Evolutionary conservation across 768 basidiomycete genomes (phyloP), one percentile per base, ranked within the genome.

Genomic region (Cyathus striatus): DNA sequence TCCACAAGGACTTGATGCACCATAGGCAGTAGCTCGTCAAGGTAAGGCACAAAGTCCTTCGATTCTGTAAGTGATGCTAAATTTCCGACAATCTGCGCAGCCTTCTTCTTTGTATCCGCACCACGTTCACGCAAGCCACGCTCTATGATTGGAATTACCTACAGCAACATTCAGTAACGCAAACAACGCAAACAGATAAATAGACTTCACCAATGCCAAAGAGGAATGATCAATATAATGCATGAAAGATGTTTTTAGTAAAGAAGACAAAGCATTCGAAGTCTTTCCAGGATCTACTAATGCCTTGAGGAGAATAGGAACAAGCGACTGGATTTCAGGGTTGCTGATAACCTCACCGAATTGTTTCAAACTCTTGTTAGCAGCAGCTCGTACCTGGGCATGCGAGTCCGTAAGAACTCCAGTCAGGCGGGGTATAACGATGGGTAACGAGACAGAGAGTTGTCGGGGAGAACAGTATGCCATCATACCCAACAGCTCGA

Each of bases 331-430:
- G 47, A 98, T 91, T 65, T 99, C 96, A 0, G 96, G 96, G 55
- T 98, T 99, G 62, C 76, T 92, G 57, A 97, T 93, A 43, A 99
- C 96, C 64, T 98, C 96, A 23, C 96, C 96, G 59, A 99, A 98
- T 58, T 90, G 88, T 62, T 98, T 97, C 64, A 99, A 66, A 62
- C 90, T 92, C 65, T 88, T 86, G 68, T 97, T 98, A 13, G 95
- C 96, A 2, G 94, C 83, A 5, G 79, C 65, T 48, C 91, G 81
- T 23, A 99, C 96, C 73, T 98, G 95, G 12, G 92, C 84, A 69
- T 98, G 96, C 4, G 96, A 94, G 62, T 99, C 96, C 42, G 93
- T 98, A 43, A 99, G 71, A 38, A 96, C 93, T 4, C 83, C 88
- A 16, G 94, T 96, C 20, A 99, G 68, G n/a, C 87, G 83, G 5